Evolutionary conservation across 2,329 filamentous ascomycete genomes (phyloP).

Genomic region (Lecanicillium sp.): DNA sequence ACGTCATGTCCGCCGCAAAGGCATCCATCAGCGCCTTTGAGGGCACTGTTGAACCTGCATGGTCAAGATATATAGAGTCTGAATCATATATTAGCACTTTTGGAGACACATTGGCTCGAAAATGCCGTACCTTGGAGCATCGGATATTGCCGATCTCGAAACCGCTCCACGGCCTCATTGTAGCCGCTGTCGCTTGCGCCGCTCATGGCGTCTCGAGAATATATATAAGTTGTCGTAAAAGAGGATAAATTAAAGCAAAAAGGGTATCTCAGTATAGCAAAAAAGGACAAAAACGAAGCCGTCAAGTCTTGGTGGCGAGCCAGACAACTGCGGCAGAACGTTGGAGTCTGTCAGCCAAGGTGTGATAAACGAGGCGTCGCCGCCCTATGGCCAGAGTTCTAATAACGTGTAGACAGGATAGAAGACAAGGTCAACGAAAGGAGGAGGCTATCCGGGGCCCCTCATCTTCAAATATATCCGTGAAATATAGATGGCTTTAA

Average conservation of each 20-base stretch:
- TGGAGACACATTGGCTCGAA: constrained; percentile 5
- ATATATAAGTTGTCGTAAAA: too few species aligned
- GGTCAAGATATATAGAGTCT: constrained; percentile 80
- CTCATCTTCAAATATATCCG: too few species aligned
- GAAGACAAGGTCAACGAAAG: too few species aligned
- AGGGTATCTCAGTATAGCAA: background rate
- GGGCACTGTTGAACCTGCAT: constrained; percentile 86
- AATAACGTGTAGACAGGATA: too few species aligned
- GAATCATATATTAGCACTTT: background rate
- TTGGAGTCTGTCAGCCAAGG: too few species aligned
- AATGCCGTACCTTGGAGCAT: constrained; percentile 53
- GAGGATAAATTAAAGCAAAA: background rate
- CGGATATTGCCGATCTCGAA: constrained; percentile 56
- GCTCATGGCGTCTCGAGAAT: constrained; percentile 8
- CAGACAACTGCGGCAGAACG: too few species aligned
- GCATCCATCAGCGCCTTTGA: constrained; percentile 71
- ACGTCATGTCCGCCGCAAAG: constrained; percentile 72
- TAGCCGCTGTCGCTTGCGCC: constrained; percentile 29
- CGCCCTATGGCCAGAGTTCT: too few species aligned
- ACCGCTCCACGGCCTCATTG: constrained; percentile 47
- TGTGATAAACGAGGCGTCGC: too few species aligned
- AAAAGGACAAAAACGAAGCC: too few species aligned
- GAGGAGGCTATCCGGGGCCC: too few species aligned
- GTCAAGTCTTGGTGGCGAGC: too few species aligned
- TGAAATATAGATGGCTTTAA: too few species aligned